Conservation (phyloP, 2,329 filamentous ascomycete genomes). For the Aspergillus quadricinctus region DNA sequence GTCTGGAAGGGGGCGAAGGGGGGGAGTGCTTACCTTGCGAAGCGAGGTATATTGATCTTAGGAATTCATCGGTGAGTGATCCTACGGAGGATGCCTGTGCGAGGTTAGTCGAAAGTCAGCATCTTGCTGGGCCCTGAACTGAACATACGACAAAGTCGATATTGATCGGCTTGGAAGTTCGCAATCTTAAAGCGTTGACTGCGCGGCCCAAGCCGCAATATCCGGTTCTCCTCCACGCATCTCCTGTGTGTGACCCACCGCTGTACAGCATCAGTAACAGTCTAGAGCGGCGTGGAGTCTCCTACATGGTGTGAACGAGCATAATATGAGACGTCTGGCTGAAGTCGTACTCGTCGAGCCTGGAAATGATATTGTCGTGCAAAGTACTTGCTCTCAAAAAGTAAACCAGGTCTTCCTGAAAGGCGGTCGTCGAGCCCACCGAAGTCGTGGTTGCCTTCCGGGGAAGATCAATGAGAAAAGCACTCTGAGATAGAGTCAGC, state of each 20-base stretch:
- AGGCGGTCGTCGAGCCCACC: constrained; percentile 44
- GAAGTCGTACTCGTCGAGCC: constrained; percentile 78
- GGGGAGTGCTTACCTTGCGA: constrained; percentile 45
- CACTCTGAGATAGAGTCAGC: constrained; percentile 49
- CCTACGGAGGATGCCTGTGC: constrained; percentile 74
- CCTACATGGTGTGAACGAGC: constrained; percentile 83
- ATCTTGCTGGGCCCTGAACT: not conserved
- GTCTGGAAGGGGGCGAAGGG: not conserved
- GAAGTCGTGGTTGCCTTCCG: constrained; percentile 28
- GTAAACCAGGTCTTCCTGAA: constrained; percentile 65
- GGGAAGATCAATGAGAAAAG: constrained; percentile 91
- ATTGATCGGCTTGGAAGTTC: constrained; percentile 52
- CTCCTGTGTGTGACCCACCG: constrained; percentile 53
- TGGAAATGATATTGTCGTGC: constrained; percentile 60
- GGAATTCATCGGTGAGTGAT: constrained; percentile 63
- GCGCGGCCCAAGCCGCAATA: constrained; percentile 69
- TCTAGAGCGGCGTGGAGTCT: constrained; percentile 8
- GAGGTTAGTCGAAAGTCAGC: constrained; percentile 9
- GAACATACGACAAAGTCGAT: constrained; percentile 66
- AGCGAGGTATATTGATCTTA: constrained; percentile 57
- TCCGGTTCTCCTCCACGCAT: constrained; percentile 55
- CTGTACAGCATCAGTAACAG: constrained; percentile 32
- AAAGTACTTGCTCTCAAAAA: constrained; percentile 67
- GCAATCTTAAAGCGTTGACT: constrained; percentile 60
- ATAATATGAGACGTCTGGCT: constrained; percentile 64